phyloP scores from a whole-genome alignment of 2,329 filamentous ascomycete species.

The Hortaea werneckii region DNA sequence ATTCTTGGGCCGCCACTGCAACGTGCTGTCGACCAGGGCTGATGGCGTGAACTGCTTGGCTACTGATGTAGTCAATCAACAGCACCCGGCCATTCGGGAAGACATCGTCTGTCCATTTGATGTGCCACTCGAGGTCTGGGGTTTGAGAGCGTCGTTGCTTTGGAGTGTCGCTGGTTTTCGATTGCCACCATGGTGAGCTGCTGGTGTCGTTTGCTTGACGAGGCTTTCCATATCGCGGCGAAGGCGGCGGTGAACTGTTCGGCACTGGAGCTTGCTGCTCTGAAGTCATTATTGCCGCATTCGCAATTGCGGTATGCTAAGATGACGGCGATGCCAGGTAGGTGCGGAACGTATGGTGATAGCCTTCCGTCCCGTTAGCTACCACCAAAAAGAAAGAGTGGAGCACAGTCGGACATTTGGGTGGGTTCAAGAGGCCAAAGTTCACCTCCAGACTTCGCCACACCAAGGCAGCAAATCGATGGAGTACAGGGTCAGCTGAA shows the following conservation, averaged over 20 bases:
- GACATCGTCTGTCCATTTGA: slow-evolving; percentile 12
- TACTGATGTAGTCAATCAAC: slow-evolving; percentile 41
- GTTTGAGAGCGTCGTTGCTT: background rate
- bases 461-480: background rate
- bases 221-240: too few species aligned
- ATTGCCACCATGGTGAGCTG: background rate
- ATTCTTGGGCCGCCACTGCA: slow-evolving; percentile 40
- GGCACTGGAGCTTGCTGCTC: too few species aligned
- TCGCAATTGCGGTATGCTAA: too few species aligned
- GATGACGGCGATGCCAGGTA: too few species aligned
- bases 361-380: too few species aligned
- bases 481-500: too few species aligned
- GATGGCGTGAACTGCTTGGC: slow-evolving; percentile 7
- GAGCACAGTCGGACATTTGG: background rate
- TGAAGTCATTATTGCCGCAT: too few species aligned
- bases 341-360: too few species aligned
- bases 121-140: slow-evolving; percentile 5
- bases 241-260: too few species aligned
- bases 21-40: slow-evolving; percentile 21
- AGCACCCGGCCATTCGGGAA: slow-evolving; percentile 35
- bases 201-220: background rate
- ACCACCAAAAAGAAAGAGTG: background rate
- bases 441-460: background rate
- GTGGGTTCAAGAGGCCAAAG: background rate
- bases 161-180: background rate